Conservation (phyloP, 305 asterid genomes). For the Fraxinus ornus region DNA sequence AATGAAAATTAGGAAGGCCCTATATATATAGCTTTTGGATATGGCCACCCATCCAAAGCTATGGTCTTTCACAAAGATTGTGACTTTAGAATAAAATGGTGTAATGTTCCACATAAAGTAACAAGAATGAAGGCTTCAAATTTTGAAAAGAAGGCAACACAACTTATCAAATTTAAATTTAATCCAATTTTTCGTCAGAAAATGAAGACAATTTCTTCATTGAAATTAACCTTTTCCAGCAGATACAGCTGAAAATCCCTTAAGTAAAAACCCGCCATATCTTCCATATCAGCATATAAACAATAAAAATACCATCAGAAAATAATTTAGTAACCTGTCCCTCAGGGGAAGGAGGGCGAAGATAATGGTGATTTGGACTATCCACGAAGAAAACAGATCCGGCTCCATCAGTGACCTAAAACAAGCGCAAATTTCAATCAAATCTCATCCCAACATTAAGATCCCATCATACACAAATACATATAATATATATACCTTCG, state of each 20-base stretch:
- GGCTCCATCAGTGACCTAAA: conserved; percentile 55
- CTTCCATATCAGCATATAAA: neutral
- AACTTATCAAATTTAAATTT: neutral
- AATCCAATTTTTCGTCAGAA: neutral
- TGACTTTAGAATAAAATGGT: neutral
- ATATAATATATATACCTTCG: neutral
- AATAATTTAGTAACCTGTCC: conserved; percentile 40
- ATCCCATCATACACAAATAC: neutral
- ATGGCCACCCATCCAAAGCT: neutral
- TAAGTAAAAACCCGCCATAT: neutral
- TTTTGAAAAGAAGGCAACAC: neutral
- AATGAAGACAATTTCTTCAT: neutral
- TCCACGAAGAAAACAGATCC: conserved; percentile 67
- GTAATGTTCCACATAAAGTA: neutral
- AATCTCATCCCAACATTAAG: neutral
- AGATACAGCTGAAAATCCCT: neutral
- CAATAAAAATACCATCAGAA: neutral
- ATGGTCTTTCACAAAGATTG: neutral
- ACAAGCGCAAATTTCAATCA: conserved; percentile 7
- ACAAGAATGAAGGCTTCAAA: neutral
- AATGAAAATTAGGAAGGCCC: neutral
- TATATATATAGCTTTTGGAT: neutral
- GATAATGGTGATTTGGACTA: conserved; percentile 55
- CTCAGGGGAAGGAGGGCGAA: conserved; percentile 49
- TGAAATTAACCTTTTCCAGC: neutral